Evolutionary conservation across 2,329 filamentous ascomycete species (phyloP), one percentile per base, ranked within the genome.

Genomic region (Alternaria consortialis): DNA sequence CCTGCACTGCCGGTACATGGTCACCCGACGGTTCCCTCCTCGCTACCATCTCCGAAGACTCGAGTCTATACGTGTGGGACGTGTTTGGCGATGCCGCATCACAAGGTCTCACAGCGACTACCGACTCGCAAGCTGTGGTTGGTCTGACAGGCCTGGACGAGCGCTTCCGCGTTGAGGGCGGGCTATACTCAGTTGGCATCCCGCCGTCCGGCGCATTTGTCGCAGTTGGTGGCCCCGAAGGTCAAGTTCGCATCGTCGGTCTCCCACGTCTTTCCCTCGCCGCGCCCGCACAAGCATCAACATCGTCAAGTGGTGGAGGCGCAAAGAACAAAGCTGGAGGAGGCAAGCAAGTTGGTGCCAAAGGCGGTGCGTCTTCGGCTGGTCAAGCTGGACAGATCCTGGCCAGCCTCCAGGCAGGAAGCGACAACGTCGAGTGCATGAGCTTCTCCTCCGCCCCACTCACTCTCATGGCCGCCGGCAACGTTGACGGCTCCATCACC

Each of bases 1-100:
- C 91, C 29, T 96, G 91, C 81, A 98, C 95, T 1, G 94, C 94
- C 7, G 95, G 95, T 60, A 85, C 91, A 2, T 99, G 95, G 94
- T 92, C 92, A 0, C 86, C 92, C 5, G 94, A 97, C 77, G 95
- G 95, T 53, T 88, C 88, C 31, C 83, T 98, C 15, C 86, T 99
- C 2, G 92, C 91, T 7, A 97, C 94, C 0, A 92, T 98, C 5
- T 90, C 90, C 43, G 94, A 98, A 76, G 94, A 98, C 79, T 87
- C 88, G 59, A 94, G 90, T 69, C 85, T 99, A 60, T 94, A 94
- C 77, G 94, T 97, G 25, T 97, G 93, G 88, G 95, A 98, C 74
- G 90, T 94, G 13, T 97, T 93, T 81, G 92, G 92, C 50, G 86
- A 88, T 23, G 92, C 91, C 1, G 89, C 90, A 3, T 90, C 85